Evolutionary conservation across 2,329 filamentous ascomycete species (phyloP).

Genomic region (Lachnellula occidentalis): DNA sequence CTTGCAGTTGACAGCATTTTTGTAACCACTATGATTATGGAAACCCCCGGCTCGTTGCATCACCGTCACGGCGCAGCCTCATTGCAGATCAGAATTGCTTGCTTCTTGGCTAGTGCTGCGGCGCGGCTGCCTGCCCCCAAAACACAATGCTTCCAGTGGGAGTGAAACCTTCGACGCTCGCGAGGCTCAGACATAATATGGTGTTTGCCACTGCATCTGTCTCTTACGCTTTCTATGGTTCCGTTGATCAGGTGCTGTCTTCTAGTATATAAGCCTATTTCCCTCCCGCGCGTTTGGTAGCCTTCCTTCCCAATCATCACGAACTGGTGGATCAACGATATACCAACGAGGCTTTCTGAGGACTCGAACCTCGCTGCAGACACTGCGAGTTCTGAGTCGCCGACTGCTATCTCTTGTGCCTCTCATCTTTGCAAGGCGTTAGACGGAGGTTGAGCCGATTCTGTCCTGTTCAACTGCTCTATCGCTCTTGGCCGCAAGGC

Average conservation of each 20-base stretch:
- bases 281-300: neutral
- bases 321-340: neutral
- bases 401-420: neutral
- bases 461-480: neutral
- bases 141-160: neutral
- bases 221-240: neutral
- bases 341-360: neutral
- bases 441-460: no score
- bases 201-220: neutral
- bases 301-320: neutral
- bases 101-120: neutral
- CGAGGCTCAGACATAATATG: neutral
- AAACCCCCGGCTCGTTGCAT: no score
- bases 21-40: neutral
- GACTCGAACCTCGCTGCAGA: neutral
- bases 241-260: no score
- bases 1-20: neutral
- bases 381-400: neutral
- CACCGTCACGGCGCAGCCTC: neutral
- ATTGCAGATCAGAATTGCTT: neutral
- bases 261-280: neutral
- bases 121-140: neutral
- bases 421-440: no score
- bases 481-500: neutral
- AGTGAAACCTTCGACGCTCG: no score